Evolutionary conservation across 2,329 filamentous ascomycete genomes (phyloP).

Genomic region (Aaosphaeria pasadenensis): DNA sequence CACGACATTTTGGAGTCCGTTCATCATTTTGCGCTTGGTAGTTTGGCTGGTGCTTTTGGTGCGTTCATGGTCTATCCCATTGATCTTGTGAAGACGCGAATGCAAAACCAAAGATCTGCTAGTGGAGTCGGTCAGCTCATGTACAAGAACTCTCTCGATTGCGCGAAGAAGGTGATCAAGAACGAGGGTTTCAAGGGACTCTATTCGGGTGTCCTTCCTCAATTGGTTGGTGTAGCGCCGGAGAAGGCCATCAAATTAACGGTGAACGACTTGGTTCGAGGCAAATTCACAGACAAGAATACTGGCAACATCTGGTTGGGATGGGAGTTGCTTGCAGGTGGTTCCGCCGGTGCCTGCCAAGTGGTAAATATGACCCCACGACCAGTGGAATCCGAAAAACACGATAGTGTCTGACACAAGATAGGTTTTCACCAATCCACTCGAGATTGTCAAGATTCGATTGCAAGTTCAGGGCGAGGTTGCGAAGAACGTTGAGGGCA

Average conservation of each 20-base stretch:
- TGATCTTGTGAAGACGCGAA: constrained; percentile 94
- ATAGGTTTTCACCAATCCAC: constrained; percentile 92
- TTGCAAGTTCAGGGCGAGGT: constrained; percentile 97
- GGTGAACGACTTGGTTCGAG: constrained; percentile 89
- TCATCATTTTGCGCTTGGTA: constrained; percentile 89
- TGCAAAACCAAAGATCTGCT: constrained; percentile 91
- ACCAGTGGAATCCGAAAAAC: not conserved
- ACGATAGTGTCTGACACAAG: constrained; percentile 7
- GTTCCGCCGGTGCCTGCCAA: constrained; percentile 87
- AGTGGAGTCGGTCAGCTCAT: constrained; percentile 75
- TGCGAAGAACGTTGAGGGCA: constrained; percentile 77
- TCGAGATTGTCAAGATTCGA: constrained; percentile 99
- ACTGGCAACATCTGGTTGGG: constrained; percentile 67
- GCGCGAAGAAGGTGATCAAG: constrained; percentile 84
- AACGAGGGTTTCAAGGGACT: constrained; percentile 89
- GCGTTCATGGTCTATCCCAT: constrained; percentile 99
- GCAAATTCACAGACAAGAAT: constrained; percentile 69
- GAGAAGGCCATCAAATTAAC: constrained; percentile 99
- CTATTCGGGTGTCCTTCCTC: constrained; percentile 92
- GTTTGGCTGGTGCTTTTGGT: constrained; percentile 90
- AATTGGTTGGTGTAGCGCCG: constrained; percentile 95
- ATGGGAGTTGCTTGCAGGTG: constrained; percentile 83
- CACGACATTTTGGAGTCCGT: constrained; percentile 69
- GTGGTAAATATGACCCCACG: constrained; percentile 63
- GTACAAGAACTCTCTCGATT: constrained; percentile 98